These are phyloP conservation scores for Hypoxylon sp. DNA, from an alignment of 2,329 filamentous ascomycete genomes.

Conservation along the genomic window DNA sequence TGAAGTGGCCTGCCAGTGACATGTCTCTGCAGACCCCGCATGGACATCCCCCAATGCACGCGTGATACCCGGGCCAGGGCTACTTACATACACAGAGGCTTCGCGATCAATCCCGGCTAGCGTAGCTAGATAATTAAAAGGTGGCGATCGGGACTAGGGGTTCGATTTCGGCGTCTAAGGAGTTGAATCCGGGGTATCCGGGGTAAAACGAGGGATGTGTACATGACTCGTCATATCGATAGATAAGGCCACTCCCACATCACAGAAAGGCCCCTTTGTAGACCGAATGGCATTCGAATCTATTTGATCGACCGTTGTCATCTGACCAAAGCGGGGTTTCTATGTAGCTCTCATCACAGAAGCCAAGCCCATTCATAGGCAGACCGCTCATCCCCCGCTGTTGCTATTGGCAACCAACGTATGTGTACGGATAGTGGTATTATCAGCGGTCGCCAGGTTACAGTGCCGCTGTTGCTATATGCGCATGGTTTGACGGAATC, in stretches of 20 bases:
- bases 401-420: conserved; percentile 46
- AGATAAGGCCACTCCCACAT: conserved; percentile 6
- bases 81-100: conserved; percentile 18
- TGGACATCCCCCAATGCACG: conserved; percentile 16
- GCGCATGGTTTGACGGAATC: too few species aligned
- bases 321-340: conserved; percentile 35
- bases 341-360: conserved; percentile 51
- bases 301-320: conserved; percentile 25
- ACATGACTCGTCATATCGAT: conserved; percentile 27
- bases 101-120: conserved; percentile 15
- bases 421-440: conserved; percentile 49
- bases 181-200: conserved; percentile 23
- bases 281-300: conserved; percentile 7
- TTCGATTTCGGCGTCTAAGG: conserved; percentile 1
- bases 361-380: conserved; percentile 50
- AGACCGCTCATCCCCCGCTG: conserved; percentile 45
- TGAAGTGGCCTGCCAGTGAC: background rate
- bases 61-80: conserved; percentile 16
- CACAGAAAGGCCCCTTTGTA: background rate
- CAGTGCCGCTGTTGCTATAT: conserved; percentile 37
- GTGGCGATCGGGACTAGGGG: conserved; percentile 13
- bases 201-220: conserved; percentile 6
- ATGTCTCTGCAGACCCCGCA: conserved; percentile 18
- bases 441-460: conserved; percentile 47
- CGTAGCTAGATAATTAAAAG: conserved; percentile 16